Base-by-base conservation (phyloP, 1,284 basidiomycete genomes). In the Coriolopsis trogii region DNA sequence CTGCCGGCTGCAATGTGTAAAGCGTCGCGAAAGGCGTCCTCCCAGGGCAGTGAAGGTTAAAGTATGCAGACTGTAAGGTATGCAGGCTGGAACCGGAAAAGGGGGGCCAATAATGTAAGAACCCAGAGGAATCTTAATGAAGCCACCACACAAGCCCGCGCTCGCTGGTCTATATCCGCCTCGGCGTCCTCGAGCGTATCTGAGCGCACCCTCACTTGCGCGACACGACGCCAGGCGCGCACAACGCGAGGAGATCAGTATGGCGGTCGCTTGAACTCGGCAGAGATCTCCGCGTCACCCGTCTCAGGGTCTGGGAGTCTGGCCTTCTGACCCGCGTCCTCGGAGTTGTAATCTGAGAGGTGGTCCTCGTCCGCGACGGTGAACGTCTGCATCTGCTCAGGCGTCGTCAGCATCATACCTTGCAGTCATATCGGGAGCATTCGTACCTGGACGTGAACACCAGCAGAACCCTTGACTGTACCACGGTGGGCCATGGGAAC, bases 401-500 rank as follows among this genome's bases (percentile, higher is more conserved):
- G 9, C 33, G 33, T 16, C 33, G 20, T 7, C 33, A 18, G 4
- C 13, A 18, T 18, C 13, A 16, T 10, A 12, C 21, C 6, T 9
- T 16, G 33, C 25, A 36, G 13, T 21, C 6, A 33, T 28, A 10
- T 16, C 29, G 28, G 29, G 52, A 12, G 25, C 3, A 56, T 62
- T 4, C 37, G 4, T 16, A 82, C 81, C 73, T 81, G 79, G 49
- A 83, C 75, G 55, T 81, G 82, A 15, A 83, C 75, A 20, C 76
- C 73, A 36, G 67, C 63, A 39, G 34, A 28, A 31, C 55, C 54
- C 55, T 67, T 65, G 52, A 66, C 55, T 20, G 67, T 59, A 50
- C 65, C 43, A 53, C 62, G 52, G 38, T 47, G 45, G 2, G 51
- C 33, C 29, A 53, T 55, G 15, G 54, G 46, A 25, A 40, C 52